Conservation (phyloP, 2,329 filamentous ascomycete species). For the Raffaelea ambrosiae region DNA sequence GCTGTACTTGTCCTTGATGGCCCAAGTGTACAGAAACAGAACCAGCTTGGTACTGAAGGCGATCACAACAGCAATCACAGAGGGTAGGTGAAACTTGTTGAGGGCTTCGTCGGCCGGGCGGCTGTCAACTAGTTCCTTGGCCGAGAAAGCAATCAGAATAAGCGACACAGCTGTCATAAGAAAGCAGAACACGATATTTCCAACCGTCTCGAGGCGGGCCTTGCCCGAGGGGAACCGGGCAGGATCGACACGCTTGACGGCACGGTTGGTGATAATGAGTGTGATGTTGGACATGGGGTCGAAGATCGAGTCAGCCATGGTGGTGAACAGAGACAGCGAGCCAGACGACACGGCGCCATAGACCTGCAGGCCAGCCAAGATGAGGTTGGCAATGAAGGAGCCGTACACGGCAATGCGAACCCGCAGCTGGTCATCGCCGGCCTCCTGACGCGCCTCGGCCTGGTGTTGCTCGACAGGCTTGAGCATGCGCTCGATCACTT, state of each 20-base stretch:
- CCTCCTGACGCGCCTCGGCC: constrained; percentile 69
- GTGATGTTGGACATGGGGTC: constrained; percentile 86
- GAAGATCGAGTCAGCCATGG: constrained; percentile 92
- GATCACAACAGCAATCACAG: constrained; percentile 73
- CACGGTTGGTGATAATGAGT: constrained; percentile 77
- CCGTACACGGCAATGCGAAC: constrained; percentile 59
- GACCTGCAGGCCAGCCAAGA: constrained; percentile 72
- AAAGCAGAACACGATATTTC: constrained; percentile 94
- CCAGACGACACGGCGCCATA: constrained; percentile 81
- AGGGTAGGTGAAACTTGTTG: constrained; percentile 68
- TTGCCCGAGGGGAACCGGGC: constrained; percentile 86
- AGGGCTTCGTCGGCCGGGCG: constrained; percentile 29
- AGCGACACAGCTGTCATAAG: constrained; percentile 89
- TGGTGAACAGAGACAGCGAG: constrained; percentile 94
- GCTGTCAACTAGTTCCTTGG: constrained; percentile 54
- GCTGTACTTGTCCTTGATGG: constrained; percentile 80
- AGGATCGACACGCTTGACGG: constrained; percentile 78
- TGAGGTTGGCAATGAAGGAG: constrained; percentile 70
- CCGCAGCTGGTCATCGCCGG: constrained; percentile 71
- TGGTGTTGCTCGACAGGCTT: constrained; percentile 91
- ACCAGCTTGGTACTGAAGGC: constrained; percentile 78
- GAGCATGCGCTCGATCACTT: constrained; percentile 82
- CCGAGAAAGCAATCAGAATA: constrained; percentile 84
- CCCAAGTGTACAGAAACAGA: constrained; percentile 89
- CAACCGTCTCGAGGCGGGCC: constrained; percentile 86